These are phyloP conservation scores for Pseudogymnoascus sp. DNA, from an alignment of 2,329 filamentous ascomycete genomes.

Conservation along the genomic window DNA sequence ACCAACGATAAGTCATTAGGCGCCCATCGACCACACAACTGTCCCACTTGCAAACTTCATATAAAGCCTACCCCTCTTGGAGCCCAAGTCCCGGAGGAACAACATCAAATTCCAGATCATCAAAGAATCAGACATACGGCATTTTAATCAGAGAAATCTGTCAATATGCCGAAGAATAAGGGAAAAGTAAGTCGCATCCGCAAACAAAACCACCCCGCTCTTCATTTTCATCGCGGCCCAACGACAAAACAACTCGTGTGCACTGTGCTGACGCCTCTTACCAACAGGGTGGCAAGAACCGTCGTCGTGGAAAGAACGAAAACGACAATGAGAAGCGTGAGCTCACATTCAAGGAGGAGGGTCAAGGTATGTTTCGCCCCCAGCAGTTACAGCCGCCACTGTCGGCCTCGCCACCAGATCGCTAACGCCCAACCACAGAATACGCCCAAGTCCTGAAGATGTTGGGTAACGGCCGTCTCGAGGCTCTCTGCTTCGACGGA, in stretches of 20 bases:
- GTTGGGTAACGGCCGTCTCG: slow-evolving; percentile 89
- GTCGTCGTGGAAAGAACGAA: slow-evolving; percentile 97
- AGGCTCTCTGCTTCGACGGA: slow-evolving; percentile 89
- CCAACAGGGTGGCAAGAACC: slow-evolving; percentile 87
- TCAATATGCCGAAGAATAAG: slow-evolving; percentile 96
- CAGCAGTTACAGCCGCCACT: slow-evolving; percentile 4
- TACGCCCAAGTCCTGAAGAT: slow-evolving; percentile 89
- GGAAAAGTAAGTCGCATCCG: slow-evolving; percentile 66
- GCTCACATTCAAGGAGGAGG: slow-evolving; percentile 97
- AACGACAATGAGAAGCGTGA: slow-evolving; percentile 99
- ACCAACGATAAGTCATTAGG: slow-evolving; percentile 10
- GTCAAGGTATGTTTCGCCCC: slow-evolving; percentile 54
- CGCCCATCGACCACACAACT: slow-evolving; percentile 10
- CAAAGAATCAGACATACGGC: background rate
- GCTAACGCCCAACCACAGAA: slow-evolving; percentile 36
- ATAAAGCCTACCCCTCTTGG: slow-evolving; percentile 6
- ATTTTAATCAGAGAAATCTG: slow-evolving; percentile 14
- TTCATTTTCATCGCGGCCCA: slow-evolving; percentile 7
- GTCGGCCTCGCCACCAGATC: background rate
- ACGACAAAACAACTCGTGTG: slow-evolving; percentile 7
- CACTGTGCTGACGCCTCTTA: slow-evolving; percentile 16
- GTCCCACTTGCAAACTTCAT: slow-evolving; percentile 11
- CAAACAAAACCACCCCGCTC: slow-evolving; percentile 11
- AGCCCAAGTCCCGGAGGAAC: slow-evolving; percentile 1
- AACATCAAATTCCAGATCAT: slow-evolving; percentile 3